Conservation (phyloP, 257 asterid genomes). For the Leonotis leonurus region DNA sequence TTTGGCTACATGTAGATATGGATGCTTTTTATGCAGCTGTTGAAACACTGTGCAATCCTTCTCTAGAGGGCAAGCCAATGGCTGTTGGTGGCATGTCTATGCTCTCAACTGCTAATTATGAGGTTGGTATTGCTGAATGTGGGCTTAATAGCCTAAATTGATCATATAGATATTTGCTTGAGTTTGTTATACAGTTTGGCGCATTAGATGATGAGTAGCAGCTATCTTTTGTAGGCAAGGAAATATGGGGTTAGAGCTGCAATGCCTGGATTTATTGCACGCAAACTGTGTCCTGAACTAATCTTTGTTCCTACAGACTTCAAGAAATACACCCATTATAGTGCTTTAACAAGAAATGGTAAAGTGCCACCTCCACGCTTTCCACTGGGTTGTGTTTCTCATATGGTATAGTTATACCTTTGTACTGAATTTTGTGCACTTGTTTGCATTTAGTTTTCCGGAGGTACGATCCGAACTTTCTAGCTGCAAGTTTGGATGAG, state of each 20-base stretch:
- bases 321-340: conserved; percentile 73
- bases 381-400: conserved; percentile 13
- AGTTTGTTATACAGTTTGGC: conserved; percentile 8
- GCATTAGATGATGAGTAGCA: conserved; percentile 5
- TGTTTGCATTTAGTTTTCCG: conserved; percentile 54
- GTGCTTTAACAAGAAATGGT: conserved; percentile 88
- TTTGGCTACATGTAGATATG: conserved; percentile 97
- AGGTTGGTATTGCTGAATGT: conserved; percentile 40
- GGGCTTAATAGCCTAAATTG: conserved; percentile 13
- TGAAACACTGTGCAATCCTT: conserved; percentile 70
- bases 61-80: conserved; percentile 77
- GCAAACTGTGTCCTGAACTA: conserved; percentile 74
- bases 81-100: conserved; percentile 97
- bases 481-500: conserved; percentile 92
- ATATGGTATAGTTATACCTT: background rate
- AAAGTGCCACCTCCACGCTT: conserved; percentile 6
- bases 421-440: conserved; percentile 16
- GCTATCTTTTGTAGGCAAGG: conserved; percentile 64
- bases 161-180: background rate
- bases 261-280: conserved; percentile 98
- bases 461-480: conserved; percentile 70
- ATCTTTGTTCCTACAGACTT: conserved; percentile 77
- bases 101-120: conserved; percentile 96
- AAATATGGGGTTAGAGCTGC: conserved; percentile 97
- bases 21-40: conserved; percentile 98